Percentiles rank a stretch among this genome's conserved stretches.
Evolutionary conservation across 2,329 filamentous ascomycete genomes (phyloP).

Genomic region (Hymenoscyphus fraxineus): DNA sequence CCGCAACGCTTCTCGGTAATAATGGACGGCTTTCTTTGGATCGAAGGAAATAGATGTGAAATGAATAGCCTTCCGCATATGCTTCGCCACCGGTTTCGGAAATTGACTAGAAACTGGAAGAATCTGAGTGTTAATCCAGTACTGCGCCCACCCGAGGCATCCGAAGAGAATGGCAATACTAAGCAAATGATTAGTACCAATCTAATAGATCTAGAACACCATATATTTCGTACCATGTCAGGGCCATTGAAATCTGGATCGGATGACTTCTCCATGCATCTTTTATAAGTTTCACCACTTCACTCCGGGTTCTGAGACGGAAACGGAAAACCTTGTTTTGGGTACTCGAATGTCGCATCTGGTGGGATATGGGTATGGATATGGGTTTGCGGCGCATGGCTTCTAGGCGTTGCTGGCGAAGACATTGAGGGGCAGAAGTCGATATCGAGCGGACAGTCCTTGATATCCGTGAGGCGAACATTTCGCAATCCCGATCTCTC

Average conservation of each 20-base stretch:
- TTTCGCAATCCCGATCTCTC: conserved; percentile 9
- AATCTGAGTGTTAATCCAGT: conserved; percentile 34
- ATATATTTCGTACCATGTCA: conserved; percentile 24
- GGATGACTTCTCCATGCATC: conserved; percentile 27
- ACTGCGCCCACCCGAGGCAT: conserved; percentile 30
- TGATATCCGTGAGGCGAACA: conserved; percentile 29
- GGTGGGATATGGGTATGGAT: conserved; percentile 20
- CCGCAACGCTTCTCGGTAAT: conserved; percentile 76
- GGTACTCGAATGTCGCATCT: conserved; percentile 28
- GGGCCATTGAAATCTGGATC: conserved; percentile 29
- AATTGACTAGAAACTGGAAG: conserved; percentile 48
- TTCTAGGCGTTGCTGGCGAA: conserved; percentile 26
- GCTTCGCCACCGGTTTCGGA: conserved; percentile 69
- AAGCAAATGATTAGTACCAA: conserved; percentile 7
- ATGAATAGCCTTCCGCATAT: conserved; percentile 80
- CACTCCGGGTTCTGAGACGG: conserved; percentile 8
- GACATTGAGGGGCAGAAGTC: conserved; percentile 26
- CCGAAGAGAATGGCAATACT: conserved; percentile 28
- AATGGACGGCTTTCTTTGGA: conserved; percentile 72
- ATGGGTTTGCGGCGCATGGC: conserved; percentile 18
- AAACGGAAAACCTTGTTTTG: conserved; percentile 25
- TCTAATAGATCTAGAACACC: neutral
- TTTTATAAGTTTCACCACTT: conserved; percentile 15
- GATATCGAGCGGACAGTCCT: conserved; percentile 22
- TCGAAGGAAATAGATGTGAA: conserved; percentile 76